Evolutionary conservation across 345 rosid genomes (phyloP).

Genomic region (Cardamine occulta): DNA sequence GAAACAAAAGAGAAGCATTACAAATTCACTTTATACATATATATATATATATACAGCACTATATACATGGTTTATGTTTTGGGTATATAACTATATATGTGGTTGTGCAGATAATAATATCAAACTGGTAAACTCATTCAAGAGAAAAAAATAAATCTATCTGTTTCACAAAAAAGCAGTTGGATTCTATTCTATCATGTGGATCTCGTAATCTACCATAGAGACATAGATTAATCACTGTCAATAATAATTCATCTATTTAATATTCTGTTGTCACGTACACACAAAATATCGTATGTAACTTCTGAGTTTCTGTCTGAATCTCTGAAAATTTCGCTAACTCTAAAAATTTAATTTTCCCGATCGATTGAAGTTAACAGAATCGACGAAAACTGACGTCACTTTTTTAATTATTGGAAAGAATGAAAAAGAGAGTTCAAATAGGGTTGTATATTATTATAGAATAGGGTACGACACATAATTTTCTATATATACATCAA

Average conservation of each 20-base stretch:
- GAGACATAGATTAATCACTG: conserved; percentile 42
- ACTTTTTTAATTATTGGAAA: conserved; percentile 34
- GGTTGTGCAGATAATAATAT: conserved; percentile 10
- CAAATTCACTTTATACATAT: conserved; percentile 16
- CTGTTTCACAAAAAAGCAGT: conserved; percentile 28
- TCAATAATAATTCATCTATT: conserved; percentile 46
- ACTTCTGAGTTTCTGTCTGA: conserved; percentile 40
- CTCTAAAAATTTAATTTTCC: conserved; percentile 36
- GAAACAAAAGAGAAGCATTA: conserved; percentile 42
- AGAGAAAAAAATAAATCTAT: conserved; percentile 3
- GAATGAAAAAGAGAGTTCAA: conserved; percentile 24
- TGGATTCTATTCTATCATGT: conserved; percentile 46
- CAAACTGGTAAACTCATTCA: conserved; percentile 11
- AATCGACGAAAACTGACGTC: conserved; percentile 34
- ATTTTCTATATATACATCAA: background rate
- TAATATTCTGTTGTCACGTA: conserved; percentile 38
- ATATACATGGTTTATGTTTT: conserved; percentile 1
- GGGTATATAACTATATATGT: background rate
- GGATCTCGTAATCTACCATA: conserved; percentile 48
- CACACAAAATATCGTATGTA: conserved; percentile 30
- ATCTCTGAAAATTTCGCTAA: conserved; percentile 41
- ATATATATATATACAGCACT: background rate
- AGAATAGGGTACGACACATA: background rate
- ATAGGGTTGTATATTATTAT: conserved; percentile 25
- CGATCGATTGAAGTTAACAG: conserved; percentile 38